Evolutionary conservation across 352 stramenopile genomes (phyloP), one percentile per base, ranked within the genome.

Genomic region (Thraustochytrium striatum): DNA sequence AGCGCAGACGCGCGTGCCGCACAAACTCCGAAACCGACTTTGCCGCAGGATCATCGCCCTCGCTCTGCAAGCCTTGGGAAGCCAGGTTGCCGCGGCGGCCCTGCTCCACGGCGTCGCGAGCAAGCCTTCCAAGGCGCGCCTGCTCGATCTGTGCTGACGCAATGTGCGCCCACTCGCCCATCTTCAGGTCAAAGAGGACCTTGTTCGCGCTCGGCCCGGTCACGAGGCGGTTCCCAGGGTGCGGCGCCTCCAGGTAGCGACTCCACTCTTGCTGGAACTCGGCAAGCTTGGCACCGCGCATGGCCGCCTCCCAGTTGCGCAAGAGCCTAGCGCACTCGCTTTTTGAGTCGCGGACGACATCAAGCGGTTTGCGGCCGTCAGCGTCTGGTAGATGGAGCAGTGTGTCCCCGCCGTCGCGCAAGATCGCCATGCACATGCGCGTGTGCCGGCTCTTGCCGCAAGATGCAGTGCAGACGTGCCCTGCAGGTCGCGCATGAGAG

Each of bases 11-110:
- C 43, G 65, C 65, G 8, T 55, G 65, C 25, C 52, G 44, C 8
- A 75, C 65, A 68, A 44, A 75, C 65, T 75, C 65, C 13, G 65
- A 30, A 9, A 75, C 52, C 21, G 65, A 13, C 25, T 25, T 16
- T 25, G 25, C 25, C 25, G 47, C 47, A 16, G 16, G 16, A 25
- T 55, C 47, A 21, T 16, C 16, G 47, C 47, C 47, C 47, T 55
- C 47, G 47, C 16, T 25, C 47, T 55, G 47, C 47, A 55, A 55
- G 47, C 25, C 47, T 55, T 70, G 35, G 9, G 33, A 33, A 13
- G 19, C 59, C 16, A 70, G n/a, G 9, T 70, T 38, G 1, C 5
- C 59, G 59, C 38, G 59, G 13, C 59, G 33, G 2, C 59, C 21
- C 33, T 47, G 5, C 9, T n/a, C 59, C 9, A 70, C 32, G 21